Conservation (phyloP, 306 rosid genomes). For the Trichosanthes cucumerina region DNA sequence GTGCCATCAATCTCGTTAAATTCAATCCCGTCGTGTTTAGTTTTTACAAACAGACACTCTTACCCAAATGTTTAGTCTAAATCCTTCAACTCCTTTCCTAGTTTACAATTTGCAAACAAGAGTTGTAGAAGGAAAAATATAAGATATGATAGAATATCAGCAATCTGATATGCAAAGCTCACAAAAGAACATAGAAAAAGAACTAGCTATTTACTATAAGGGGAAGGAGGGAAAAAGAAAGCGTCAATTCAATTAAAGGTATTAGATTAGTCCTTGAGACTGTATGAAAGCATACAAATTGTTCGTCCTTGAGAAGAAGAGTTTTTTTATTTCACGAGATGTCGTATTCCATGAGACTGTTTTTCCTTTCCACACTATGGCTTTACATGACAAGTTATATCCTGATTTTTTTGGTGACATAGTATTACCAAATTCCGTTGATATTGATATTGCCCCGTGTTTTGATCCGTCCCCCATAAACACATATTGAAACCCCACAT, state of each 20-base stretch:
- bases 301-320: too few species aligned
- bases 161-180: not conserved
- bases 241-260: conserved; percentile 9
- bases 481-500: too few species aligned
- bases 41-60: not conserved
- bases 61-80: not conserved
- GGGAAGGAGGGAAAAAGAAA: not conserved
- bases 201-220: not conserved
- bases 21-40: not conserved
- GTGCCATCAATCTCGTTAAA: not conserved
- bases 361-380: too few species aligned
- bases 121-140: not conserved
- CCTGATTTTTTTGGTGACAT: too few species aligned
- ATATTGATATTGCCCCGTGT: too few species aligned
- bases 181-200: not conserved
- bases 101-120: not conserved
- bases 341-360: too few species aligned
- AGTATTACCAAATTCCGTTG: too few species aligned
- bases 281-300: too few species aligned
- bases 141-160: not conserved
- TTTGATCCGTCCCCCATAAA: too few species aligned
- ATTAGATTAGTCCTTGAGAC: too few species aligned
- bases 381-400: too few species aligned
- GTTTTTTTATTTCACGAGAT: too few species aligned
- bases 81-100: not conserved